A percentile compares a stretch with the other conserved stretches of the same genome.
phyloP scores from a whole-genome alignment of 2,329 filamentous ascomycete species.

The Paracoccidioides brasiliensis region DNA sequence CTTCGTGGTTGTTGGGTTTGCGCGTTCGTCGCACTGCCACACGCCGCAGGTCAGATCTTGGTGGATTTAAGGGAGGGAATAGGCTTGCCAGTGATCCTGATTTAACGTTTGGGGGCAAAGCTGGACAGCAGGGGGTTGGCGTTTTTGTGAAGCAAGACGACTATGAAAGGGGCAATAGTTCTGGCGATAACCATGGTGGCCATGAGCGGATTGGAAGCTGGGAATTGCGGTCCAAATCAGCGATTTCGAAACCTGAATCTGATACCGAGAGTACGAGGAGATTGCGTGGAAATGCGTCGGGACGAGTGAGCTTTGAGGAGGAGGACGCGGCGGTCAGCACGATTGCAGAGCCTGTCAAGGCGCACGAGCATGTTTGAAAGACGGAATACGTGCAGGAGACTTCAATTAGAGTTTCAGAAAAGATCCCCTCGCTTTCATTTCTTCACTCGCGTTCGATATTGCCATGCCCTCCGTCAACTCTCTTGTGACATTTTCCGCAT shows the following conservation, averaged over 20 bases:
- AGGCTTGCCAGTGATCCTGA: constrained; percentile 45
- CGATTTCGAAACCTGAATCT: constrained; percentile 12
- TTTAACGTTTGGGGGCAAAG: constrained; percentile 23
- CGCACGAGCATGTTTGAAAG: constrained; percentile 36
- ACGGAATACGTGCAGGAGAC: background rate
- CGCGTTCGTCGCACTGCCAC: constrained; percentile 28
- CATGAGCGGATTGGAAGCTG: constrained; percentile 46
- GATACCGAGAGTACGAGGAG: constrained; percentile 7
- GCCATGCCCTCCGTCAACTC: too few species aligned
- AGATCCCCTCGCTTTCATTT: too few species aligned
- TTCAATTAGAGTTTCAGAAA: too few species aligned
- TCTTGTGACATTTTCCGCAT: too few species aligned
- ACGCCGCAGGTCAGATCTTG: constrained; percentile 23
- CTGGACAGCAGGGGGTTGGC: background rate
- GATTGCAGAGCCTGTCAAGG: constrained; percentile 32
- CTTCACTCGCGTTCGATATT: too few species aligned
- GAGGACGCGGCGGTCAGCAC: constrained; percentile 25
- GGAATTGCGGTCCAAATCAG: constrained; percentile 36
- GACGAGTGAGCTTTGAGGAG: constrained; percentile 24
- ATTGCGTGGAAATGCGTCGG: background rate
- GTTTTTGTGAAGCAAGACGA: background rate
- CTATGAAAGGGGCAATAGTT: background rate
- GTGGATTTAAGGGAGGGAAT: constrained; percentile 43
- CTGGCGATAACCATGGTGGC: constrained; percentile 17
- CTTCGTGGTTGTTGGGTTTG: constrained; percentile 23